phyloP scores from a whole-genome alignment of 805 yeast genomes.

The Candida boleticola region DNA sequence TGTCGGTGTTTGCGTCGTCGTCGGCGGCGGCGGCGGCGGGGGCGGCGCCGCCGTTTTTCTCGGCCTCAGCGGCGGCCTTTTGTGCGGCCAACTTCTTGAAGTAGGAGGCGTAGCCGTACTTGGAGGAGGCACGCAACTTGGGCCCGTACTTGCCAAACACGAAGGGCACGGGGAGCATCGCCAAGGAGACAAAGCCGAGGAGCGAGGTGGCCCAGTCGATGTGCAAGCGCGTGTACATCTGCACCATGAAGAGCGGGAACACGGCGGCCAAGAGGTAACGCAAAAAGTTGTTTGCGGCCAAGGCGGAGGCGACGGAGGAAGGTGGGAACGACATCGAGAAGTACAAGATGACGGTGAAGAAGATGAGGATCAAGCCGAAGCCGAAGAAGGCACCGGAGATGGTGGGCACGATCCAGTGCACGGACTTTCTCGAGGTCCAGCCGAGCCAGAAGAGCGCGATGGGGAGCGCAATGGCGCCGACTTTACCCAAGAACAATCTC shows the following conservation, averaged over 20 bases:
- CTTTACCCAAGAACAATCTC: slow-evolving; percentile 56
- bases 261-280: slow-evolving; percentile 75
- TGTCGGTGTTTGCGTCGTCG: no score
- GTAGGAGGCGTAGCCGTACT: slow-evolving; percentile 57
- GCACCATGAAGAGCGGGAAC: slow-evolving; percentile 82
- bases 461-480: slow-evolving; percentile 68
- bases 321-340: slow-evolving; percentile 75
- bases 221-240: slow-evolving; percentile 71
- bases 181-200: slow-evolving; percentile 63
- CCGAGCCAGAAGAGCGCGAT: slow-evolving; percentile 77
- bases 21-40: slow-evolving; percentile 5
- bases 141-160: slow-evolving; percentile 60
- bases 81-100: slow-evolving; percentile 19
- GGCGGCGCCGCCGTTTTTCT: slow-evolving; percentile 9
- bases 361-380: slow-evolving; percentile 67
- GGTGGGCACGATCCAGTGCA: slow-evolving; percentile 77
- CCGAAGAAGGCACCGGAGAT: slow-evolving; percentile 81
- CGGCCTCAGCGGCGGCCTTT: slow-evolving; percentile 18
- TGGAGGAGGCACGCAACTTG: slow-evolving; percentile 51
- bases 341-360: slow-evolving; percentile 67
- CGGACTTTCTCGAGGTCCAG: slow-evolving; percentile 61
- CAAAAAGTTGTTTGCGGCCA: slow-evolving; percentile 82
- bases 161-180: slow-evolving; percentile 76
- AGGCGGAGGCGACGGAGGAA: slow-evolving; percentile 74
- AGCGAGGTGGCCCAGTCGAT: slow-evolving; percentile 79